These are phyloP conservation scores for Fimicolochytrium jonesii DNA, from an alignment of 192 early-diverging fungal species.

Conservation along the genomic window DNA sequence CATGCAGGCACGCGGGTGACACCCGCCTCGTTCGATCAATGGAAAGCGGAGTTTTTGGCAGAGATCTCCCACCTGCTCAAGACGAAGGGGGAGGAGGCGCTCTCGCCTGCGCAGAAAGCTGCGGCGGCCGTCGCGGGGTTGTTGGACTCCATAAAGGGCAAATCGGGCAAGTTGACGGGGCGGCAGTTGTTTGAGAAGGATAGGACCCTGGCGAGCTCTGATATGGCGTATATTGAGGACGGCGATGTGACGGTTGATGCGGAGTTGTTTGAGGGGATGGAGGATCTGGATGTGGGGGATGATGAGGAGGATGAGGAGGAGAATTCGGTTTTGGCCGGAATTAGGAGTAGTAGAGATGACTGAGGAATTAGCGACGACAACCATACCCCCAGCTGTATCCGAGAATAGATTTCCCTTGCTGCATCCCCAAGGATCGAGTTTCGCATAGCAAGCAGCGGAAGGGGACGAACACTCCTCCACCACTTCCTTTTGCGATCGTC, in stretches of 20 bases:
- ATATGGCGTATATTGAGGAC: constrained; percentile 75
- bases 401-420: no score
- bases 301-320: constrained; percentile 63
- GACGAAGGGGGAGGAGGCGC: constrained; percentile 8
- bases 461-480: no score
- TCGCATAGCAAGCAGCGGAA: no score
- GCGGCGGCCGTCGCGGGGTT: constrained; percentile 30
- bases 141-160: constrained; percentile 35
- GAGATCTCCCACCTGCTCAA: constrained; percentile 50
- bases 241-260: constrained; percentile 84
- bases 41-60: constrained; percentile 74
- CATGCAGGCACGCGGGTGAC: constrained; percentile 85
- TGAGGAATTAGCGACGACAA: no score
- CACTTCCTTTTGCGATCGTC: no score
- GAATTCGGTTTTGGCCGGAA: constrained; percentile 43
- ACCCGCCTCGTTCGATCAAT: constrained; percentile 65
- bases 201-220: constrained; percentile 74
- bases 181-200: constrained; percentile 91
- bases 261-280: constrained; percentile 62
- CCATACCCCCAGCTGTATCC: no score
- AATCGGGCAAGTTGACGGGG: constrained; percentile 50
- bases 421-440: no score
- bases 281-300: constrained; percentile 42
- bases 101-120: constrained; percentile 19
- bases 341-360: no score